Conservation (phyloP, 1,284 basidiomycete genomes). For the Ceratobasidium sp. region DNA sequence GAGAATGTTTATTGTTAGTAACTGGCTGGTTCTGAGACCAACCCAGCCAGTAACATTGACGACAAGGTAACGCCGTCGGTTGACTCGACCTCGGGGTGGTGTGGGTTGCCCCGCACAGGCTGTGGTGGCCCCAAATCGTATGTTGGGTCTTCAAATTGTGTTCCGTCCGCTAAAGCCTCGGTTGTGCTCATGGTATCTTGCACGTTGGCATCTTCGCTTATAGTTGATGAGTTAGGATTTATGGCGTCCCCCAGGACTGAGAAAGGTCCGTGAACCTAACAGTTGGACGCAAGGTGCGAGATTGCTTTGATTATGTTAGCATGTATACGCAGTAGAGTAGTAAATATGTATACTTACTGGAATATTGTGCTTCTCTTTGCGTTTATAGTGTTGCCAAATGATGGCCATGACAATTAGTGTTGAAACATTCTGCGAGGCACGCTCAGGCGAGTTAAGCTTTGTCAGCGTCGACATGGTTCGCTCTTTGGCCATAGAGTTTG, state of each 20-base stretch:
- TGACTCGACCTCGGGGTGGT: not conserved
- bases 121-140: not conserved
- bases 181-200: no score
- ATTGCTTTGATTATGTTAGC: no score
- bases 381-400: no score
- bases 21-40: constrained; percentile 3
- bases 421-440: no score
- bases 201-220: no score
- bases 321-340: not conserved
- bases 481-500: constrained; percentile 54
- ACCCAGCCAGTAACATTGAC: not conserved
- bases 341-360: not conserved
- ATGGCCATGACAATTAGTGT: no score
- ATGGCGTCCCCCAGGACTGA: no score
- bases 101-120: not conserved
- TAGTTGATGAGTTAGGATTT: no score
- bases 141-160: not conserved
- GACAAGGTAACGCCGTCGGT: no score
- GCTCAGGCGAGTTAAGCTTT: constrained; percentile 48
- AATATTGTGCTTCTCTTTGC: not conserved
- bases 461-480: constrained; percentile 51
- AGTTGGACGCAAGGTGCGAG: no score
- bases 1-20: not conserved
- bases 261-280: no score
- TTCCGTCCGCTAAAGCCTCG: not conserved